Conservation (phyloP, 257 asterid species). For the Capsicum chinense region DNA sequence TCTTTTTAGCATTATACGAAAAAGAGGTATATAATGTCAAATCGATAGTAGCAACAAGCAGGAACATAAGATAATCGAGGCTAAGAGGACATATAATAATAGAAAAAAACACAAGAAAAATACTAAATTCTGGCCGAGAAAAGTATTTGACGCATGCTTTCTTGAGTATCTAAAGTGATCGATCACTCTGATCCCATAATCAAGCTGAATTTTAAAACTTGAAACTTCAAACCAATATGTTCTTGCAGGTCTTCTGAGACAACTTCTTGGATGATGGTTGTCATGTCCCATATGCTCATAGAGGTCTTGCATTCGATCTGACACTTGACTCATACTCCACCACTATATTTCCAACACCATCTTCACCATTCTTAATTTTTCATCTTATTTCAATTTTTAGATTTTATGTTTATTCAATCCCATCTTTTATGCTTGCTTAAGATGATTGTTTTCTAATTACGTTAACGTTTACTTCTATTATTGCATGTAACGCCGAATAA, state of each 20-base stretch:
- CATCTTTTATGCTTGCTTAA: too few relatives aligned
- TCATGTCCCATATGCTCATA: constrained; percentile 89
- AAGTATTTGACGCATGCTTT: background rate
- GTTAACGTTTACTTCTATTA: background rate
- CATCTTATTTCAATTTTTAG: background rate
- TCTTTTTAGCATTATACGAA: too few relatives aligned
- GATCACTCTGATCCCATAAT: background rate
- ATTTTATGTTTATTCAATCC: too few relatives aligned
- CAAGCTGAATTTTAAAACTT: background rate
- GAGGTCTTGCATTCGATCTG: constrained; percentile 77
- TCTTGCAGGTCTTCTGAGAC: constrained; percentile 86
- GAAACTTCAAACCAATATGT: background rate
- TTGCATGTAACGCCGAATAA: background rate
- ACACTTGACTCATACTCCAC: constrained; percentile 47
- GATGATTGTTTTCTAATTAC: too few relatives aligned
- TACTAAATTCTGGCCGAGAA: background rate
- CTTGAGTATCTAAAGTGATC: background rate
- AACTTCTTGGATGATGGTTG: constrained; percentile 94
- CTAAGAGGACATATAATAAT: too few relatives aligned
- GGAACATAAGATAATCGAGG: too few relatives aligned
- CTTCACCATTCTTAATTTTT: background rate
- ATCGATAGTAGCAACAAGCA: too few relatives aligned
- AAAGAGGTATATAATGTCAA: too few relatives aligned
- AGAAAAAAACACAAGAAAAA: too few relatives aligned
- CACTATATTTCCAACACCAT: background rate